These are phyloP conservation scores for Orbilia blumenaviensis DNA, from an alignment of 2,329 filamentous ascomycete species.

Conservation along the genomic window DNA sequence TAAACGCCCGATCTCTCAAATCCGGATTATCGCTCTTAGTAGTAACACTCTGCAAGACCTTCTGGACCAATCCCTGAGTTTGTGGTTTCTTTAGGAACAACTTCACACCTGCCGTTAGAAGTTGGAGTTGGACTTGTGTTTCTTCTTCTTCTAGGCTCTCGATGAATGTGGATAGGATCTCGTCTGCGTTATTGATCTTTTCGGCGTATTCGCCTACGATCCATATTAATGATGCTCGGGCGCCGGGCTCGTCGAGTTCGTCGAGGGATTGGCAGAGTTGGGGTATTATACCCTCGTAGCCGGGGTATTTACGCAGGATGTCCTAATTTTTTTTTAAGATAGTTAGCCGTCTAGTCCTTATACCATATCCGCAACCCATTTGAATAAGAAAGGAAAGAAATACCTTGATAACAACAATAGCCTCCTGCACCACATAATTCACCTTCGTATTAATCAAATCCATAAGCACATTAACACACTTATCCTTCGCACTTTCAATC, in stretches of 20 bases:
- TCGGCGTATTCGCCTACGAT: constrained; percentile 99
- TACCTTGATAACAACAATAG: constrained; percentile 92
- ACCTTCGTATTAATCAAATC: constrained; percentile 97
- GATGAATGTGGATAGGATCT: constrained; percentile 89
- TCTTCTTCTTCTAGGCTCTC: constrained; percentile 97
- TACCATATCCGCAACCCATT: neutral
- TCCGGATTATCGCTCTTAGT: constrained; percentile 97
- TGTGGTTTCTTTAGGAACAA: constrained; percentile 96
- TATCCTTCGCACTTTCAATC: constrained; percentile 92
- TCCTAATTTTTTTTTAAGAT: constrained; percentile 68
- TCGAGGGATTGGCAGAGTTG: constrained; percentile 96
- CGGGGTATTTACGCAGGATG: constrained; percentile 95
- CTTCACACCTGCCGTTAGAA: constrained; percentile 95
- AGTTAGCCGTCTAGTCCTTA: no score
- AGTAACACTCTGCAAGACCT: constrained; percentile 90
- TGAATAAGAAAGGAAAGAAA: neutral
- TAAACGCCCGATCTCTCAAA: constrained; percentile 94
- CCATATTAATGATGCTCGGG: constrained; percentile 92
- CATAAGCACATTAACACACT: constrained; percentile 90
- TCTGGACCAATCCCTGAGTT: constrained; percentile 89
- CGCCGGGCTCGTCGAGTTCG: constrained; percentile 92
- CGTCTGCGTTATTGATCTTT: constrained; percentile 98
- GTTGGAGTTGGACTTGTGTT: constrained; percentile 97
- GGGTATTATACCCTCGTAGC: constrained; percentile 97
- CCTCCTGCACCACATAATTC: constrained; percentile 98